Base-by-base conservation (phyloP, 2,329 filamentous ascomycete genomes). In the Sporothrix inflata region DNA sequence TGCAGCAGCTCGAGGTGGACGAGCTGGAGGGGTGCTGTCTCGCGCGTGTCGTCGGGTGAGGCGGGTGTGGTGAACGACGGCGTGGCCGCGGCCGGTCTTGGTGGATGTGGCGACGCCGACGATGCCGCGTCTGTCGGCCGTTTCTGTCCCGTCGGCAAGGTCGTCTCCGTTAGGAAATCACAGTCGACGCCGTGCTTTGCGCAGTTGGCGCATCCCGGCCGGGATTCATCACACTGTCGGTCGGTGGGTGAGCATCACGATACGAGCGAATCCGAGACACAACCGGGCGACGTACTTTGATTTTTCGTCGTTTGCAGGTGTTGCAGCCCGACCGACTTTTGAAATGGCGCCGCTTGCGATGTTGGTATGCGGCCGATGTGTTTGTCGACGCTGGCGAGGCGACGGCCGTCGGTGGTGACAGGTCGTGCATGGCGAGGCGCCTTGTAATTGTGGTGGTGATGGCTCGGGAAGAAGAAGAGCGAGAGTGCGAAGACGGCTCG, bases 1-100 rank as follows among this genome's bases (percentile, higher is more conserved):
- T 88, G 85, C 7, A 88, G 79, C 1, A 88, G 81, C 74, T 88
- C 85, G 9, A 87, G 80, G 61, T 87, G 84, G 12, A 45, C 51
- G 16, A 71, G 47, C 47, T 72, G 60, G 14, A 73, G 69, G 60
- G 40, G 63, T 1, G 9, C 40, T 42, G 40, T 14, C 4, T 11
- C 9, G 2, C 1, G 19, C 47, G 12, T 4, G 1, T 53, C 51
- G 55, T n/a, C 16, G 27, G 27, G 6, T 3, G 8, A 34, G 1
- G 49, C 16, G 2, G 55, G 55, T 5, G 55, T 38, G 30, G 30
- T 16, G 30, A 2, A 30, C 8, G 11, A n/a, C 6, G 55, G 19
- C n/a, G 45, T 19, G 16, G 11, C 19, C 16, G n/a, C 6, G 16
- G 4, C 6, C 19, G 16, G 45, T 4, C 16, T 14, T 49, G 4